phyloP scores from a whole-genome alignment of 2,329 filamentous ascomycete genomes.

The Colletotrichum caudatum region DNA sequence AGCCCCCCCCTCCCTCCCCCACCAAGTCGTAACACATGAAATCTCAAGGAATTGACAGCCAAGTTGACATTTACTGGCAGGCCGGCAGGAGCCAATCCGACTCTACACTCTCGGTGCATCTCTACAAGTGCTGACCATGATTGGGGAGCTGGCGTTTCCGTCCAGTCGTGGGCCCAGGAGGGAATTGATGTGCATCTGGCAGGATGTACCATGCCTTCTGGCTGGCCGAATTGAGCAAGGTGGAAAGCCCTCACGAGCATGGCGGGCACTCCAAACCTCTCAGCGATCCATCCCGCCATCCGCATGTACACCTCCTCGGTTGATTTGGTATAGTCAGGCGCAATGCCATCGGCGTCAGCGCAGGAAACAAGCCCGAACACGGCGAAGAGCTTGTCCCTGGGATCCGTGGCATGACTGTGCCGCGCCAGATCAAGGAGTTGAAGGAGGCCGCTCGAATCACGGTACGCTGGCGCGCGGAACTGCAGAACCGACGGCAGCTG shows the following conservation, averaged over 20 bases:
- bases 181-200: neutral
- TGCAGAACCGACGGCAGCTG: constrained; percentile 13
- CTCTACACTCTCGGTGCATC: neutral
- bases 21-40: neutral
- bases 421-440: neutral
- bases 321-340: constrained; percentile 42
- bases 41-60: neutral
- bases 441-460: constrained; percentile 24
- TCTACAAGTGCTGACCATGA: neutral
- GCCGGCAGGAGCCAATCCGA: neutral
- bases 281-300: constrained; percentile 19
- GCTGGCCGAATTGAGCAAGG: neutral
- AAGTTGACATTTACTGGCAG: neutral
- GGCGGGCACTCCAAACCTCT: neutral
- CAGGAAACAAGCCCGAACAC: constrained; percentile 45
- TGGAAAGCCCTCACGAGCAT: neutral
- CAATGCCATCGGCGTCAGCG: constrained; percentile 27
- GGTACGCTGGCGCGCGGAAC: neutral
- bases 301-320: neutral
- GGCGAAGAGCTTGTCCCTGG: constrained; percentile 47
- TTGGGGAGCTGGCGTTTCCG: neutral
- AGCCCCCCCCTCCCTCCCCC: neutral
- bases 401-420: constrained; percentile 40
- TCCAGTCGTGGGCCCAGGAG: constrained; percentile 11
- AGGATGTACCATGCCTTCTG: neutral